These are phyloP conservation scores for Acephala macrosclerotiorum DNA, from an alignment of 2,329 filamentous ascomycete species.

Conservation along the genomic window DNA sequence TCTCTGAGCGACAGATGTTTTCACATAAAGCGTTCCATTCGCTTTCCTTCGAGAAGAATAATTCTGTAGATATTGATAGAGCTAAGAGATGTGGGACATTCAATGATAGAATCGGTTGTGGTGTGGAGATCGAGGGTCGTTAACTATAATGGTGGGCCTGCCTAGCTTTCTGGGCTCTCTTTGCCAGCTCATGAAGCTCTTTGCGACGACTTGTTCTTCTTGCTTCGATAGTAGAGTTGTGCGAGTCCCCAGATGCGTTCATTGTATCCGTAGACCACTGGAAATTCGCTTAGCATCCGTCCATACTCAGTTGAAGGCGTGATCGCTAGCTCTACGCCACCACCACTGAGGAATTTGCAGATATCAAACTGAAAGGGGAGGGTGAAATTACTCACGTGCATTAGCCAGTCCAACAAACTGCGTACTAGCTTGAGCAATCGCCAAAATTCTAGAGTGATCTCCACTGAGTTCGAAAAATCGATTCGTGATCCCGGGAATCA, in stretches of 20 bases:
- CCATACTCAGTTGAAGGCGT: not conserved
- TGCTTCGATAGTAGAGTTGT: constrained; percentile 20
- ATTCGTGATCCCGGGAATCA: constrained; percentile 49
- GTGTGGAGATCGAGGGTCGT: constrained; percentile 1
- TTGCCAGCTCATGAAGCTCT: not conserved
- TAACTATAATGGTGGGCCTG: not conserved
- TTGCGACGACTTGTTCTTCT: constrained; percentile 9
- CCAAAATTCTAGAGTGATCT: constrained; percentile 41
- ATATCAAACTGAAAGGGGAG: too few species aligned
- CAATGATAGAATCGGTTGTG: not conserved
- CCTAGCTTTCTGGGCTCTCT: not conserved
- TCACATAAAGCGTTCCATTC: not conserved
- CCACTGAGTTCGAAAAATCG: constrained; percentile 35
- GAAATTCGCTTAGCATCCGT: not conserved
- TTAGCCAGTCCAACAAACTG: constrained; percentile 50
- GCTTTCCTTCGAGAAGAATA: not conserved
- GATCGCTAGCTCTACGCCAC: not conserved
- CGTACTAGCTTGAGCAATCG: constrained; percentile 46
- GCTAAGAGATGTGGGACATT: not conserved
- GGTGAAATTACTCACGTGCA: constrained; percentile 30
- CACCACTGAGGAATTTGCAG: too few species aligned
- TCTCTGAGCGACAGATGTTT: not conserved
- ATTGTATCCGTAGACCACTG: constrained; percentile 49
- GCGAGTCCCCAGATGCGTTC: constrained; percentile 34
- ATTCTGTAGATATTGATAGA: not conserved